A percentile compares a stretch with the other conserved stretches of the same genome.
phyloP scores from a whole-genome alignment of 1,284 basidiomycete species.

The Paramarasmius palmivorus region DNA sequence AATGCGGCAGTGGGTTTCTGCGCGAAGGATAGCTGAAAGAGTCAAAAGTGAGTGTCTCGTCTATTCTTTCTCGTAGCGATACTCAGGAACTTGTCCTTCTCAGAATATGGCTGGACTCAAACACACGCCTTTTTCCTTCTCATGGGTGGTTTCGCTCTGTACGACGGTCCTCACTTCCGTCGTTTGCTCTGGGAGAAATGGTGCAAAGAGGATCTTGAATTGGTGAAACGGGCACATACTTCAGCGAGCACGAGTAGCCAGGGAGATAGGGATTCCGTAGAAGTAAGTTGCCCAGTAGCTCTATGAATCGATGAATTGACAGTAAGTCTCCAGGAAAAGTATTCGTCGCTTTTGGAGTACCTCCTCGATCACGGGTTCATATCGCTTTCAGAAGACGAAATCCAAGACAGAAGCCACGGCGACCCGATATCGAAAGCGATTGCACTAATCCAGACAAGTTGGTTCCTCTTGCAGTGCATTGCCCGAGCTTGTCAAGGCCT shows the following conservation, averaged over 20 bases:
- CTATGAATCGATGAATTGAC: no score
- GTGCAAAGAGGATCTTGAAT: background rate
- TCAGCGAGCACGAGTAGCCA: no score
- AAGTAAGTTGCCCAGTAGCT: no score
- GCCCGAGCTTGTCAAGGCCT: slow-evolving; percentile 10
- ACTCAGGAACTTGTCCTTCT: no score
- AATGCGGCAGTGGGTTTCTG: no score
- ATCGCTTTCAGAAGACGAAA: slow-evolving; percentile 13
- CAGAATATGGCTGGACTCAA: slow-evolving; percentile 12
- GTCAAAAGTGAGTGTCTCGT: no score
- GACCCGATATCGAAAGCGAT: slow-evolving; percentile 18
- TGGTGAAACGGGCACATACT: no score
- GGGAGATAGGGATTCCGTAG: no score
- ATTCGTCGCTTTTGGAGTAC: background rate
- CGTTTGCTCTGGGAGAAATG: background rate
- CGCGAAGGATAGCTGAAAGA: no score
- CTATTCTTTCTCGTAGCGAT: no score
- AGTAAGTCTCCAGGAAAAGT: background rate
- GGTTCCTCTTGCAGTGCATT: slow-evolving; percentile 18
- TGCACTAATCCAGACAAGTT: slow-evolving; percentile 15
- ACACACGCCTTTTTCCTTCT: slow-evolving; percentile 14
- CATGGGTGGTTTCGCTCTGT: slow-evolving; percentile 16
- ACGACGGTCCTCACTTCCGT: background rate
- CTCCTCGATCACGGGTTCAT: background rate
- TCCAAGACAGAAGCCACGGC: slow-evolving; percentile 17